These are phyloP conservation scores for Nakaseomyces kungkrabaensis DNA, from an alignment of 1,139 yeast genomes.

Conservation along the genomic window DNA sequence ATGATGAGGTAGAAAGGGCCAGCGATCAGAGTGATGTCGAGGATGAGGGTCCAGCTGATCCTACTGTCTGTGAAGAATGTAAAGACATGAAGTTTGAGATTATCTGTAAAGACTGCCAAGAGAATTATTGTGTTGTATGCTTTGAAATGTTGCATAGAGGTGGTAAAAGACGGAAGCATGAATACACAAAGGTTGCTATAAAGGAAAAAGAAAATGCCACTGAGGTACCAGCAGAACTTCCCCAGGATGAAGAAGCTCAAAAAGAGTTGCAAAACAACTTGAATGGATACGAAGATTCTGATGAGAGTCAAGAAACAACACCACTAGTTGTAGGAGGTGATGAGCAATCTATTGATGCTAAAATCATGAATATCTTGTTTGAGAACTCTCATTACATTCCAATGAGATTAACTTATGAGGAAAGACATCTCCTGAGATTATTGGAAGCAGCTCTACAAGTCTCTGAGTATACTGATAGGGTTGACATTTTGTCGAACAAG, in stretches of 20 bases:
- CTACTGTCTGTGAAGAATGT: conserved; percentile 51
- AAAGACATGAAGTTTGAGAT: conserved; percentile 58
- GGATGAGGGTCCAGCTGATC: conserved; percentile 18
- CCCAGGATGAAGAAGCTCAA: conserved; percentile 15
- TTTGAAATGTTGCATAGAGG: conserved; percentile 56
- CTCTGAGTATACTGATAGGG: conserved; percentile 65
- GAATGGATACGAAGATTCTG: conserved; percentile 8
- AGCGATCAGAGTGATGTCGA: conserved; percentile 12
- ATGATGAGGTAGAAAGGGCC: conserved; percentile 13
- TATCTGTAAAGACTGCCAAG: conserved; percentile 49
- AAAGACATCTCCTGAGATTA: conserved; percentile 51
- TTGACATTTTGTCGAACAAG: conserved; percentile 52
- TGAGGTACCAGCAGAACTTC: conserved; percentile 4
- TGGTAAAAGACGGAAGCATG: conserved; percentile 43
- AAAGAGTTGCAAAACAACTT: conserved; percentile 10
- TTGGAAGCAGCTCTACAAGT: conserved; percentile 65
- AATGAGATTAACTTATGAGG: conserved; percentile 52
- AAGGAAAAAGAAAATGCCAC: conserved; percentile 11
- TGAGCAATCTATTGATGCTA: conserved; percentile 16
- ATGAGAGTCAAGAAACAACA: background rate
- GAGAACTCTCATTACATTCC: conserved; percentile 51
- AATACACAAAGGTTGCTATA: conserved; percentile 27
- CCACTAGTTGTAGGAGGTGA: conserved; percentile 2
- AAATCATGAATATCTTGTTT: conserved; percentile 32
- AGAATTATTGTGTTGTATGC: conserved; percentile 57